Conservation (phyloP, 1,284 basidiomycete genomes). For the Rhodotorula sp. region DNA sequence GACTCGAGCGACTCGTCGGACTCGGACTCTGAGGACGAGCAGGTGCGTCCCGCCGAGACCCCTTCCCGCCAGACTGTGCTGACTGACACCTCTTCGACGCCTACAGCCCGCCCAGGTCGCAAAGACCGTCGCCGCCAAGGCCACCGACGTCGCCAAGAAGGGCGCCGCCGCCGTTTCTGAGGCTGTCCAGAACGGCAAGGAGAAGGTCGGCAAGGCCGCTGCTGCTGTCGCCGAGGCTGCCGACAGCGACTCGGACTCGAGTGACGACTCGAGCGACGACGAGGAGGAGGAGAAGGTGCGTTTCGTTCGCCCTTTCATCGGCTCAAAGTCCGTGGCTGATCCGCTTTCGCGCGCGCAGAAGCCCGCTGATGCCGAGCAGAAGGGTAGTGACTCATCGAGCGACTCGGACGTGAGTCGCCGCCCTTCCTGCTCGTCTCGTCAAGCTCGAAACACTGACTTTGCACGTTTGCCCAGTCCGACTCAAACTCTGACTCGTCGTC, state of each 20-base stretch:
- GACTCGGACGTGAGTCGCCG: constrained; percentile 17
- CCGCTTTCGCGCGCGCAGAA: neutral
- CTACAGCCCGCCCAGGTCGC: constrained; percentile 33
- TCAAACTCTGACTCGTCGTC: constrained; percentile 28
- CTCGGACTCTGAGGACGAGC: constrained; percentile 33
- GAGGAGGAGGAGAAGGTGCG: constrained; percentile 25
- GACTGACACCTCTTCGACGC: neutral
- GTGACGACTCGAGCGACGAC: constrained; percentile 40
- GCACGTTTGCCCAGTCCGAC: constrained; percentile 1
- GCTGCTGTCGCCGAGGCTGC: constrained; percentile 30
- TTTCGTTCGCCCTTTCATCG: too few species aligned
- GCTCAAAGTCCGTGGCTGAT: neutral
- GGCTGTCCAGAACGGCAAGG: constrained; percentile 15
- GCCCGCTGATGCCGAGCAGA: constrained; percentile 29
- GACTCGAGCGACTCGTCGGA: constrained; percentile 17
- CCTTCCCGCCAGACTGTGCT: neutral
- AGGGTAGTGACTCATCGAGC: constrained; percentile 17
- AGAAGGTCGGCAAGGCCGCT: constrained; percentile 33
- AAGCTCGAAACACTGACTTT: too few species aligned
- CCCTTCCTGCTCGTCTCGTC: too few species aligned
- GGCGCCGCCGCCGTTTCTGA: constrained; percentile 7
- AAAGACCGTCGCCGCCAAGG: constrained; percentile 27
- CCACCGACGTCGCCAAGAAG: constrained; percentile 17
- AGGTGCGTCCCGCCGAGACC: constrained; percentile 10
- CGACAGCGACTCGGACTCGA: constrained; percentile 31